Base-by-base conservation (phyloP, 352 stramenopile genomes). In the Phytophthora pluvialis region DNA sequence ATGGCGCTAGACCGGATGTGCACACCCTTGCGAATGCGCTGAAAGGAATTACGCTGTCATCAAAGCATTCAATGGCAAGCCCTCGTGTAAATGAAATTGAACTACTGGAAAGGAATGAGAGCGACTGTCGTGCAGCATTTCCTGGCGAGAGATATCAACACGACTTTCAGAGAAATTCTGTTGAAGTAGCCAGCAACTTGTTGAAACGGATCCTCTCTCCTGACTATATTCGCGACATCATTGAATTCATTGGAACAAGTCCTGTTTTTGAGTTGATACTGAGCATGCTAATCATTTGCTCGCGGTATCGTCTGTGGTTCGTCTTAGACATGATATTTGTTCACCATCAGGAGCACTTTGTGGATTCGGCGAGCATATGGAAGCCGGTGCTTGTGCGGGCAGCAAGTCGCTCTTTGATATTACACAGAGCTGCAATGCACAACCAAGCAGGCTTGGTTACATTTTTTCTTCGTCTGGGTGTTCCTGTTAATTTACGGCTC, bases 391-490 rank as follows among this genome's bases (percentile, higher is more conserved):
- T 86, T 11, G 60, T 85, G 7, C 81, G 81, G 7, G 80, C 75
- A 1, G 60, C 66, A 18, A 78, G 42, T 10, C 83, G 64, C 44
- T 88, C 72, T 11, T 72, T 84, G 15, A 46, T 85, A 4, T 32
- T 90, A 2, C 75, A 89, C 32, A 67, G 81, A n/a, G 79, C 79
- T 3, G 81, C 79, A 13, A 67, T 75, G 47, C 36, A 77, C 16
- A 81, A 89, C 38, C 70, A 81, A 59, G 67, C 64, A 9, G 36
- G 64, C 7, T 12, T 89, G 15, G 46, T 88, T 13, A 48, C 56
- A 32, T 89, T 89, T 43, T 65, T 89, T 35, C 60, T 90, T 36
- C 58, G 58, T 2, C 55, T 88, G 0, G 81, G 81, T 28, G 72
- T 88, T 31, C 51, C 73, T 29, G 42, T 66, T 15, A 67, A 83